Evolutionary conservation across 139 green algal genomes (phyloP).

Genomic region (Chlorella sp.): DNA sequence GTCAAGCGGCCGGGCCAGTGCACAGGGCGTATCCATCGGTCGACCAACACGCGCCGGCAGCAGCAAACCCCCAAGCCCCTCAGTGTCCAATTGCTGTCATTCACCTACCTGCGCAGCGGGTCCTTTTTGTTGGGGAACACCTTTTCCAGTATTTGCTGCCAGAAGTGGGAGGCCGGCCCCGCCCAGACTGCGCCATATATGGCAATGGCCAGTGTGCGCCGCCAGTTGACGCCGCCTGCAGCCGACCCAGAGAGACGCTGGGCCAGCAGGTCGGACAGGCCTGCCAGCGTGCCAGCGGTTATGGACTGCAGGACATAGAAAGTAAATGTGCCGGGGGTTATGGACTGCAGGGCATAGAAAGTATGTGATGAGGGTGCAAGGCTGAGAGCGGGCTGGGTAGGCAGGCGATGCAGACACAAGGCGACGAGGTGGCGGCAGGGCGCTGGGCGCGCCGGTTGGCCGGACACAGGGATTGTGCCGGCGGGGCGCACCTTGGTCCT

Average conservation of each 20-base stretch:
- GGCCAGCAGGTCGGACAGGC: conserved; percentile 32
- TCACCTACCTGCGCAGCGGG: conserved; percentile 7
- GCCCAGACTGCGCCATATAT: conserved; percentile 37
- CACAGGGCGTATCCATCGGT: too few relatives aligned
- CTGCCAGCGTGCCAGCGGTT: conserved; percentile 31
- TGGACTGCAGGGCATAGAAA: neutral
- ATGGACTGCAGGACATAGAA: conserved; percentile 5
- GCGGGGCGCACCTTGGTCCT: conserved; percentile 33
- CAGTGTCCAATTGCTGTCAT: neutral
- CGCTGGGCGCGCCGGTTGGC: neutral
- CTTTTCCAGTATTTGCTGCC: conserved; percentile 41
- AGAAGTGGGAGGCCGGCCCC: conserved; percentile 40
- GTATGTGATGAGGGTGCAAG: too few relatives aligned
- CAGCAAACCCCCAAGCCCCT: neutral
- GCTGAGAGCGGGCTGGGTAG: neutral
- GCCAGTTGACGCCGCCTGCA: conserved; percentile 24
- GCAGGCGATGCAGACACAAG: neutral
- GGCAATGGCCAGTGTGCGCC: conserved; percentile 28
- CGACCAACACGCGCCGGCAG: too few relatives aligned
- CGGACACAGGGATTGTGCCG: neutral
- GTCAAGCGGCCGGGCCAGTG: neutral
- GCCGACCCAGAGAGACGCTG: conserved; percentile 15
- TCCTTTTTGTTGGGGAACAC: conserved; percentile 34
- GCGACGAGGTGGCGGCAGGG: neutral
- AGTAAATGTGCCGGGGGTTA: conserved; percentile 34